Evolutionary conservation across 2,329 filamentous ascomycete species (phyloP).

Genomic region (Aspergillus melleus): DNA sequence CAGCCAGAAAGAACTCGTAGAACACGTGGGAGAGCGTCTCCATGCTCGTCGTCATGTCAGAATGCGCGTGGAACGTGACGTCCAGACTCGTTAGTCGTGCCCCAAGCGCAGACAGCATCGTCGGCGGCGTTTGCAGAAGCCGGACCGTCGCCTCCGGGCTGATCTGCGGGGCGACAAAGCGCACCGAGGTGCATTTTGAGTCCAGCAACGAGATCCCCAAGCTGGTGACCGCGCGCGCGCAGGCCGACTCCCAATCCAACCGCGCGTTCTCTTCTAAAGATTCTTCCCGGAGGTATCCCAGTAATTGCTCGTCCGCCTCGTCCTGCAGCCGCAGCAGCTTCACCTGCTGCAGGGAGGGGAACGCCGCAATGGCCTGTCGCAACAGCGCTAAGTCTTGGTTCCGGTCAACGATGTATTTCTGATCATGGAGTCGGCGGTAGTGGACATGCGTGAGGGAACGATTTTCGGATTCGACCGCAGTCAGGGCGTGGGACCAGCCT

Average conservation of each 20-base stretch:
- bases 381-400: slow-evolving; percentile 55
- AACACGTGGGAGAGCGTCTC: slow-evolving; percentile 59
- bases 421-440: slow-evolving; percentile 35
- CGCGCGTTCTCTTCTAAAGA: slow-evolving; percentile 49
- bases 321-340: slow-evolving; percentile 65
- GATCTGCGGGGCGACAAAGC: slow-evolving; percentile 64
- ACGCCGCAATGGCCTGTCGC: slow-evolving; percentile 57
- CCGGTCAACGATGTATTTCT: slow-evolving; percentile 49
- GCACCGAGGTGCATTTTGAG: slow-evolving; percentile 57
- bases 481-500: slow-evolving; percentile 33
- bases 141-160: slow-evolving; percentile 59
- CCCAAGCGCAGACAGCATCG: slow-evolving; percentile 53
- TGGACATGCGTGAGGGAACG: slow-evolving; percentile 29
- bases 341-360: slow-evolving; percentile 62
- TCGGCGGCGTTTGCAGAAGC: slow-evolving; percentile 49
- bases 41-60: slow-evolving; percentile 59
- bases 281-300: slow-evolving; percentile 53
- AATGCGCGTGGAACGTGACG: slow-evolving; percentile 61
- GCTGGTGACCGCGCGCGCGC: slow-evolving; percentile 60
- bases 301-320: slow-evolving; percentile 55
- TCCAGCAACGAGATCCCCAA: slow-evolving; percentile 58
- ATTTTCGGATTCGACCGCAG: slow-evolving; percentile 19
- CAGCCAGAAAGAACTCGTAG: slow-evolving; percentile 57
- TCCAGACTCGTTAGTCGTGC: slow-evolving; percentile 62
- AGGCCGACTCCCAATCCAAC: slow-evolving; percentile 63